Evolutionary conservation across 1,139 yeast species (phyloP).

Genomic region (Taiozyma sp.): DNA sequence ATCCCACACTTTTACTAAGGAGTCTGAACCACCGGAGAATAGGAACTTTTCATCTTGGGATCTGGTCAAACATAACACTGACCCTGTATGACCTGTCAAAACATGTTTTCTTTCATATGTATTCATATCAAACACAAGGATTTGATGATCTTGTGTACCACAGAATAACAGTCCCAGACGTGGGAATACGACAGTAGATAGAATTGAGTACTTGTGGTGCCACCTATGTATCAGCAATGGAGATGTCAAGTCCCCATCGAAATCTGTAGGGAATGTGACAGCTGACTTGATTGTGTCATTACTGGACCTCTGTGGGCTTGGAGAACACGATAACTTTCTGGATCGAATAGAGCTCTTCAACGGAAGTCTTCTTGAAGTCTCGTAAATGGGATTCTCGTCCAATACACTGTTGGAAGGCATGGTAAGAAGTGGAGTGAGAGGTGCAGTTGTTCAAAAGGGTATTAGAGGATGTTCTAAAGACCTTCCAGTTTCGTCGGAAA

Average conservation of each 20-base stretch:
- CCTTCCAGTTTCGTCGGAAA: neutral
- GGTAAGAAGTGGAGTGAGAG: neutral
- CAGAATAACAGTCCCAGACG: conserved; percentile 61
- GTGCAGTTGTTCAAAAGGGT: neutral
- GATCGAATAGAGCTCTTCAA: conserved; percentile 4
- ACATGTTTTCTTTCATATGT: conserved; percentile 49
- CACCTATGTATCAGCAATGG: conserved; percentile 57
- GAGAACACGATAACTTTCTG: conserved; percentile 7
- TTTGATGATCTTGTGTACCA: conserved; percentile 91
- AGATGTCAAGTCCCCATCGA: neutral
- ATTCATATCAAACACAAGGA: conserved; percentile 65
- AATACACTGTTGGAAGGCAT: conserved; percentile 7
- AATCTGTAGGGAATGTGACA: neutral
- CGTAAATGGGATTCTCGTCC: conserved; percentile 10
- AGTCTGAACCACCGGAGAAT: conserved; percentile 88
- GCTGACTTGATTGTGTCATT: neutral
- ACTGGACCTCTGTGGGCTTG: conserved; percentile 10
- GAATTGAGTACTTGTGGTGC: conserved; percentile 68
- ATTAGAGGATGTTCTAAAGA: neutral
- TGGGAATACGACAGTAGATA: conserved; percentile 73
- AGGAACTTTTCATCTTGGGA: conserved; percentile 56
- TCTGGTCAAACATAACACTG: conserved; percentile 65
- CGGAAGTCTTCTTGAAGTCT: conserved; percentile 11
- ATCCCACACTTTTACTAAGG: conserved; percentile 83
- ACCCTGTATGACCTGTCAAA: conserved; percentile 58